A percentile compares a stretch with the other conserved stretches of the same genome.
Conservation (phyloP, 2,329 filamentous ascomycete species). For the Pestalotiopsis sp. region DNA sequence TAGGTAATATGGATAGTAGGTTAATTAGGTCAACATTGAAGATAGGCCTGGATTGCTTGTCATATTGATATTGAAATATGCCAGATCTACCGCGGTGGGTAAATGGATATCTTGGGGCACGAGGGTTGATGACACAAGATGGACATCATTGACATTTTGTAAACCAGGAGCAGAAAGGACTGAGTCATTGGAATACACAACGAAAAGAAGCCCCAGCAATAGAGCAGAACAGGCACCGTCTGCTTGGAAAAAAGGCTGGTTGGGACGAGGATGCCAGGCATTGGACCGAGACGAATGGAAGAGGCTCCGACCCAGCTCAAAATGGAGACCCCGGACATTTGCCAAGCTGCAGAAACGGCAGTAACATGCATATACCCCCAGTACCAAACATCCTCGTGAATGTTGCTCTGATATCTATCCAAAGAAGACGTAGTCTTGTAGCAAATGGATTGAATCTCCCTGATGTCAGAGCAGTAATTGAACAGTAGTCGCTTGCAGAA, state of each 20-base stretch:
- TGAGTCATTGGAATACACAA: background rate
- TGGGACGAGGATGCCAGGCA: background rate
- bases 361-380: background rate
- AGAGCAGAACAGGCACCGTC: background rate
- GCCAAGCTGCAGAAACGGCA: background rate
- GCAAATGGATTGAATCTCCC: background rate
- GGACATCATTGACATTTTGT: too few species aligned
- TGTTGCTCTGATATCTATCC: too few species aligned
- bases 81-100: too few species aligned
- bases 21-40: too few species aligned
- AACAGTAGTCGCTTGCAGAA: background rate
- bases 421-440: background rate
- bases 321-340: background rate
- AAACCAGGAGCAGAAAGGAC: background rate
- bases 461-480: background rate
- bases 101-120: too few species aligned
- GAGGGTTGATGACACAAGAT: too few species aligned
- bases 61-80: too few species aligned
- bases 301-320: background rate
- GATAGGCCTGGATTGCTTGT: too few species aligned
- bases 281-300: background rate
- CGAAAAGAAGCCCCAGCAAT: background rate
- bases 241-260: background rate
- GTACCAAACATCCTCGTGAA: background rate
- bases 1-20: too few species aligned